A percentile compares a stretch with the other conserved stretches of the same genome.
phyloP scores from a whole-genome alignment of 1,284 basidiomycete genomes.

The Ceratobasidium sp. region DNA sequence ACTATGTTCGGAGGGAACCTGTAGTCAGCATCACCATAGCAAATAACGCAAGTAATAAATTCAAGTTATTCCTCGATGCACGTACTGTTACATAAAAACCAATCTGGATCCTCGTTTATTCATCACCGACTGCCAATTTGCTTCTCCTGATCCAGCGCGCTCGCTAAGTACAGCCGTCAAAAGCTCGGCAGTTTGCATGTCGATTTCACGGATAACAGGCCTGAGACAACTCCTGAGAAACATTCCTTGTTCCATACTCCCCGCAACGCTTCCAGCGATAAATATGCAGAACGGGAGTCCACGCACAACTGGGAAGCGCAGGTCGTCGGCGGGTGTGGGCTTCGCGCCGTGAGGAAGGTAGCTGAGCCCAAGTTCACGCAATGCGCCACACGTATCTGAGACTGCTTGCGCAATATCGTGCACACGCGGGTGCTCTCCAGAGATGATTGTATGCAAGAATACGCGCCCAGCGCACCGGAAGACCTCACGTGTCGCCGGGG shows the following conservation, averaged over 20 bases:
- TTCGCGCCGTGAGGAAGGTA: slow-evolving; percentile 25
- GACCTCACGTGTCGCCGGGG: slow-evolving; percentile 33
- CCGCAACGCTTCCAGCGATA: slow-evolving; percentile 30
- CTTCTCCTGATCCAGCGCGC: slow-evolving; percentile 26
- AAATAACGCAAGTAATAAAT: background rate
- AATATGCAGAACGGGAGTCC: slow-evolving; percentile 34
- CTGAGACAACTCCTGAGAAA: slow-evolving; percentile 27
- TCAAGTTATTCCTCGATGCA: background rate
- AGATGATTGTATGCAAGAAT: slow-evolving; percentile 26
- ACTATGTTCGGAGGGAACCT: background rate
- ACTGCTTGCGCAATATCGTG: slow-evolving; percentile 27
- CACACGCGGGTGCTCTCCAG: slow-evolving; percentile 35
- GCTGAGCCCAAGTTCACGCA: slow-evolving; percentile 34
- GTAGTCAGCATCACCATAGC: background rate
- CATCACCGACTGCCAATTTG: slow-evolving; percentile 31
- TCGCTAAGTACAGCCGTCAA: slow-evolving; percentile 28
- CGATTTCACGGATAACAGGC: slow-evolving; percentile 28
- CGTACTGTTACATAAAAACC: slow-evolving; percentile 32
- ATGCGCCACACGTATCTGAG: slow-evolving; percentile 21
- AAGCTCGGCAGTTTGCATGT: slow-evolving; percentile 33
- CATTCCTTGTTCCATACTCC: slow-evolving; percentile 37
- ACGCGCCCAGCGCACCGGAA: slow-evolving; percentile 27
- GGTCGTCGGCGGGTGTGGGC: slow-evolving; percentile 22
- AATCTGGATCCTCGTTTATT: slow-evolving; percentile 8
- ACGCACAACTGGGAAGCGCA: slow-evolving; percentile 32